These are phyloP conservation scores for Talaromyces atroroseus DNA, from an alignment of 2,329 filamentous ascomycete genomes.

Conservation along the genomic window DNA sequence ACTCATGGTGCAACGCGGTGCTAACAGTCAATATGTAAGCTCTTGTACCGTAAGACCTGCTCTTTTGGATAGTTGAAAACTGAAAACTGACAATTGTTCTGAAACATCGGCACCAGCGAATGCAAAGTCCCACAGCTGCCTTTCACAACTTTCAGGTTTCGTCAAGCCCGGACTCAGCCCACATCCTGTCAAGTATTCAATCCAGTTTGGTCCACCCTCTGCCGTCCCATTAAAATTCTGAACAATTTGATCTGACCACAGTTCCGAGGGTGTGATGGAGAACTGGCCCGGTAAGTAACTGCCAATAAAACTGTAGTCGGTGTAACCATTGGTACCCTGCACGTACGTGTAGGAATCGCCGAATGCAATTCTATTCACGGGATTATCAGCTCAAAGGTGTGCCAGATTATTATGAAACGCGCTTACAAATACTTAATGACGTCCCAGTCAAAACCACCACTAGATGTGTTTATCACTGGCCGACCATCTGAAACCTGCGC, in stretches of 20 bases:
- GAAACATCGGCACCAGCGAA: constrained; percentile 51
- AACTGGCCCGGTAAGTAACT: constrained; percentile 40
- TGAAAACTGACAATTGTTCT: constrained; percentile 30
- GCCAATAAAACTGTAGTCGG: constrained; percentile 53
- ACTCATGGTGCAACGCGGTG: constrained; percentile 49
- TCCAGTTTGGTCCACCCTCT: constrained; percentile 52
- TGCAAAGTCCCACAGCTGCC: constrained; percentile 53
- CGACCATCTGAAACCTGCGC: background rate
- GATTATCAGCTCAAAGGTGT: background rate
- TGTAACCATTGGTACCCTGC: constrained; percentile 48
- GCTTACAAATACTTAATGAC: background rate
- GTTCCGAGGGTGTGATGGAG: constrained; percentile 38
- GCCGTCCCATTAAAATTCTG: constrained; percentile 50
- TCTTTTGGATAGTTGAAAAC: too few species aligned
- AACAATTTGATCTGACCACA: constrained; percentile 47
- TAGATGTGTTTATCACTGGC: background rate
- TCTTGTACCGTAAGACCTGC: too few species aligned
- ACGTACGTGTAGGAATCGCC: constrained; percentile 42
- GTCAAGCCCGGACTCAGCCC: constrained; percentile 42
- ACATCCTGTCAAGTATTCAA: constrained; percentile 50
- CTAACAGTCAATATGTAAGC: constrained; percentile 17
- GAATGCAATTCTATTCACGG: constrained; percentile 22
- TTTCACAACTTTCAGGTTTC: constrained; percentile 40
- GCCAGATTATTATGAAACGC: background rate
- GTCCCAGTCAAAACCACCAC: background rate